phyloP scores from a whole-genome alignment of 768 basidiomycete species.

The Cystobasidium ongulense region DNA sequence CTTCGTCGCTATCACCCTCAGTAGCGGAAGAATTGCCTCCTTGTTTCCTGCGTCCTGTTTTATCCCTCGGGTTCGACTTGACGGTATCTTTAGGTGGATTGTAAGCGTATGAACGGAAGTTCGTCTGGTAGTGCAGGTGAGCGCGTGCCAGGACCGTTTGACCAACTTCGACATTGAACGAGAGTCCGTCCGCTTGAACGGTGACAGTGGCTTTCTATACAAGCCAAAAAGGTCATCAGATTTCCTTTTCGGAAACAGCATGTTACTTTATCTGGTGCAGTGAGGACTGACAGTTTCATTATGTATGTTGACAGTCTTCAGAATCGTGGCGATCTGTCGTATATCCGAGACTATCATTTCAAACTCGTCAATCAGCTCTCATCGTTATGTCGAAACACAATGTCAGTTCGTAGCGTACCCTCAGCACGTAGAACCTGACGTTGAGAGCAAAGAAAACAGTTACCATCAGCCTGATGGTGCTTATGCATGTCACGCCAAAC shows the following conservation, averaged over 20 bases:
- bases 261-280: too few species aligned
- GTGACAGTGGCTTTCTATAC: conserved; percentile 19
- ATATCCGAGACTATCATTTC: conserved; percentile 12
- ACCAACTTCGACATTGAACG: conserved; percentile 34
- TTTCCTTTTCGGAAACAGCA: background rate
- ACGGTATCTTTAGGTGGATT: background rate
- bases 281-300: conserved; percentile 58
- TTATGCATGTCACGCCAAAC: too few species aligned
- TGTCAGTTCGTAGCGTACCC: background rate
- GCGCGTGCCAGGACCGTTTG: conserved; percentile 65
- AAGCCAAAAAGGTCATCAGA: background rate
- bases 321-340: conserved; percentile 24
- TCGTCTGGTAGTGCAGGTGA: conserved; percentile 63
- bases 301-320: conserved; percentile 22
- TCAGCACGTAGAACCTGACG: conserved; percentile 14
- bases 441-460: background rate
- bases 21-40: background rate
- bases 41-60: background rate
- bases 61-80: background rate
- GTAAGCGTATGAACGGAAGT: conserved; percentile 48
- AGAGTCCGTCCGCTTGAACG: conserved; percentile 13
- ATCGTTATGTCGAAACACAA: too few species aligned
- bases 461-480: too few species aligned
- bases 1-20: background rate
- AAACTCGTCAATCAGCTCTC: too few species aligned